These are phyloP conservation scores for Pseudocercospora ulei DNA, from an alignment of 2,329 filamentous ascomycete species.

Conservation along the genomic window DNA sequence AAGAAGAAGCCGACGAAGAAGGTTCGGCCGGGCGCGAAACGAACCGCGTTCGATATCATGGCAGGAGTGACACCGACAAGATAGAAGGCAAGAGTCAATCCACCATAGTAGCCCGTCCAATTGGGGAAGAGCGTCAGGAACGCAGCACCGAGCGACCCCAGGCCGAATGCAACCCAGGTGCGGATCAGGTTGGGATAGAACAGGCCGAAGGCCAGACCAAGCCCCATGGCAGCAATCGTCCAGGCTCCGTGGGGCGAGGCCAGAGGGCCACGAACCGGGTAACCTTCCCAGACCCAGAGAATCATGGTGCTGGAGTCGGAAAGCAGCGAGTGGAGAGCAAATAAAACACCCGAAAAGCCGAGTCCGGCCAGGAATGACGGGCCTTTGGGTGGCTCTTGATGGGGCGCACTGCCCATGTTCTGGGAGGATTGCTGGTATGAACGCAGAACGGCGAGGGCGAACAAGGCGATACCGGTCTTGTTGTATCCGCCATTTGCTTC, in stretches of 20 bases:
- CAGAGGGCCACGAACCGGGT: constrained; percentile 76
- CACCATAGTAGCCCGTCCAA: constrained; percentile 87
- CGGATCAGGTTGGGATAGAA: constrained; percentile 60
- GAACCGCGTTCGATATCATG: constrained; percentile 64
- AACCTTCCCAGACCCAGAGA: constrained; percentile 95
- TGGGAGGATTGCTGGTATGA: constrained; percentile 58
- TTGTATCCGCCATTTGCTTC: constrained; percentile 87
- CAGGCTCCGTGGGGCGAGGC: constrained; percentile 81
- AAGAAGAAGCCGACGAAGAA: constrained; percentile 84
- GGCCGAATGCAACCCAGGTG: constrained; percentile 68
- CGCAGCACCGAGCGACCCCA: constrained; percentile 69
- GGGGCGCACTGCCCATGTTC: constrained; percentile 41
- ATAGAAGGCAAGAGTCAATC: constrained; percentile 63
- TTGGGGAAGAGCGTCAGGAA: constrained; percentile 65
- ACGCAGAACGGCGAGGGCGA: constrained; percentile 62
- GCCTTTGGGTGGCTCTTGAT: constrained; percentile 50
- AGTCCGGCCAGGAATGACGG: constrained; percentile 63
- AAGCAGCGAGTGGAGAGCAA: constrained; percentile 80
- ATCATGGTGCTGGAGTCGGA: constrained; percentile 99
- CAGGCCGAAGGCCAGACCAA: constrained; percentile 66
- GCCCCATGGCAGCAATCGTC: constrained; percentile 78
- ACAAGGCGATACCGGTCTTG: constrained; percentile 66
- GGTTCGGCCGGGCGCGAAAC: constrained; percentile 63
- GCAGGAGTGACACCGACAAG: constrained; percentile 69
- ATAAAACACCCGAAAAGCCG: constrained; percentile 74